phyloP scores from a whole-genome alignment of 169 alveolate species.

The Cryptosporidium andersoni region DNA sequence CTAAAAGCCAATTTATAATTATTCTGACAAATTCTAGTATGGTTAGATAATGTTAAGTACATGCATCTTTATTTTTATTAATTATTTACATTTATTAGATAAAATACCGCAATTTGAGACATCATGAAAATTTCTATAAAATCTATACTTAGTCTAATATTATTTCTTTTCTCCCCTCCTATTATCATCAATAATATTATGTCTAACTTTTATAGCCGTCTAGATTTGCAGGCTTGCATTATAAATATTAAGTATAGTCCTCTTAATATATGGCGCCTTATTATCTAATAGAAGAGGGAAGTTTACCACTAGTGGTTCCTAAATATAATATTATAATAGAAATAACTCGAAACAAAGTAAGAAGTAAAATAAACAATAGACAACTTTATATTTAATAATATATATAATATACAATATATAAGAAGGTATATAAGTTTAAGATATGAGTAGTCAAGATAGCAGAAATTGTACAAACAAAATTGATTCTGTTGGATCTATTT shows the following conservation, averaged over 20 bases:
- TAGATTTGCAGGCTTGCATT: background rate
- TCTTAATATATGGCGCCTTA: background rate
- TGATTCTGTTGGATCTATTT: background rate
- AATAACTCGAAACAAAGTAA: background rate
- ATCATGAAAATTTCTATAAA: no score
- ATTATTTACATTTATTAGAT: no score
- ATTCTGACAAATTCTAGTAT: no score
- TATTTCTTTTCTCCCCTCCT: no score
- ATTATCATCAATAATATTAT: no score
- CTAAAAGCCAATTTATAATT: no score
- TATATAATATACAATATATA: background rate
- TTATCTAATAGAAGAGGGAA: background rate
- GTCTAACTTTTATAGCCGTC: no score
- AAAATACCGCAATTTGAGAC: no score
- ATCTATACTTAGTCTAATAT: no score
- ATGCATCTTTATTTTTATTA: no score
- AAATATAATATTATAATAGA: background rate
- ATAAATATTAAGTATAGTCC: background rate
- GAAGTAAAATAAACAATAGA: background rate
- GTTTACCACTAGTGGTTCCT: no score
- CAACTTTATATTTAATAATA: background rate
- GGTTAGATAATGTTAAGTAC: no score
- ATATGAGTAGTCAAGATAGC: background rate
- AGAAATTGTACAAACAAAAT: background rate
- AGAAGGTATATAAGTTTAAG: background rate